phyloP scores from a whole-genome alignment of 345 rosid genomes.

The Salix purpurea region DNA sequence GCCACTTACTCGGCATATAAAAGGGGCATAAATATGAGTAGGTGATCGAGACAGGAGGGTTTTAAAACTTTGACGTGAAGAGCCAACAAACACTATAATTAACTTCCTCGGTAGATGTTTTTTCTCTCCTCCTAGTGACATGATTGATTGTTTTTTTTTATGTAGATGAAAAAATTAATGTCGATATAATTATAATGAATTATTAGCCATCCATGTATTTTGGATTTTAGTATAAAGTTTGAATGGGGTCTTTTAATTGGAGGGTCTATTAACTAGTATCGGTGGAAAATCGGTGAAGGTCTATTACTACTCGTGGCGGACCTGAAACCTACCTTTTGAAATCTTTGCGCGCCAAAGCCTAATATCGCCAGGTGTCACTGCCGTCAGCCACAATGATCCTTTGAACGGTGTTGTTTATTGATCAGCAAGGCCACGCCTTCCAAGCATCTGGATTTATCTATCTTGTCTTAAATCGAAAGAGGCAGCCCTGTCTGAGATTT shows the following conservation, averaged over 20 bases:
- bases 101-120: constrained; percentile 12
- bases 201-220: no score
- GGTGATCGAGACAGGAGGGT: background rate
- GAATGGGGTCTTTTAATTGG: no score
- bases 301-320: constrained; percentile 7
- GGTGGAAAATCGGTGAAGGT: background rate
- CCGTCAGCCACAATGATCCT: background rate
- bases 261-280: background rate
- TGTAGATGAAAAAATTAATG: no score
- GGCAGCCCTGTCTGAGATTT: background rate
- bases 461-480: background rate
- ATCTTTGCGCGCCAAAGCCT: constrained; percentile 23
- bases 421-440: background rate
- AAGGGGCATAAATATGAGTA: background rate
- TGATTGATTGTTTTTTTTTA: no score
- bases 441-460: background rate
- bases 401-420: background rate
- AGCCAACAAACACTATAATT: constrained; percentile 16
- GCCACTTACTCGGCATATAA: no score
- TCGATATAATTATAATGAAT: no score
- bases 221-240: no score
- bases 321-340: constrained; percentile 18
- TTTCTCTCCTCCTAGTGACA: background rate
- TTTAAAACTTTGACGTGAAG: constrained; percentile 28
- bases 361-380: background rate